Base-by-base conservation (phyloP, 495 filamentous ascomycete genomes). In the Xylaria nigripes region DNA sequence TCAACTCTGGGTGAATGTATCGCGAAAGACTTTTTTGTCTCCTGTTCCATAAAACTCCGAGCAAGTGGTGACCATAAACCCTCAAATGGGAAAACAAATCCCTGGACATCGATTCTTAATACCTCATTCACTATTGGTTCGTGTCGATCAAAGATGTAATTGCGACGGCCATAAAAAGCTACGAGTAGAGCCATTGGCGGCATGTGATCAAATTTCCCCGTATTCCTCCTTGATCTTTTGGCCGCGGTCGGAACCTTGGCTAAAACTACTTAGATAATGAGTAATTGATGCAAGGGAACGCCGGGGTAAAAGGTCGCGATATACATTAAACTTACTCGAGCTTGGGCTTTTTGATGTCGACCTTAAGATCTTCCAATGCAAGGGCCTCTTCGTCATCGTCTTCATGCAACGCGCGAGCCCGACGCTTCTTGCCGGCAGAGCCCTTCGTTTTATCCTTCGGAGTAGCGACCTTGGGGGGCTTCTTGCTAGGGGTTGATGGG, bases 401-500 rank as follows among this genome's bases (percentile, higher is more conserved):
- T 5, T 59, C 56, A 2, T 46, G 29, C 27, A 9, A 41, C 23
- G 13, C 2, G 18, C 12, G 42, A 16, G 15, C 16, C 3, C 16
- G 3, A n/a, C 36, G 13, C 2, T 9, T 47, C 38, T 29, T 54
- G 16, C 6, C 6, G 13, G 6, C 8, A 9, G 32, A 15, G 2
- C 2, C 15, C 32, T 9, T 36, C 27, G 27, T 30, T 10, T 30
- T 30, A 15, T 12, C 34, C 48, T 50, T 50, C 24, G 42, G 15
- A 2, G 18, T n/a, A 2, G 38, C 0, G 16, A 10, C 15, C 21
- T 46, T 50, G 19, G 4, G n/a, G 1, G 45, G 0, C 10, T 54
- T 54, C 45, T 59, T 59, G 36, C 36, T 40, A 24, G 56, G 56
- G 12, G 56, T 50, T 18, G 45, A n/a, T n/a, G 43, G 45, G 10